A percentile compares a stretch with the other conserved stretches of the same genome.
Conservation (phyloP, 2,329 filamentous ascomycete genomes). For the Zasmidium citrigriseum region DNA sequence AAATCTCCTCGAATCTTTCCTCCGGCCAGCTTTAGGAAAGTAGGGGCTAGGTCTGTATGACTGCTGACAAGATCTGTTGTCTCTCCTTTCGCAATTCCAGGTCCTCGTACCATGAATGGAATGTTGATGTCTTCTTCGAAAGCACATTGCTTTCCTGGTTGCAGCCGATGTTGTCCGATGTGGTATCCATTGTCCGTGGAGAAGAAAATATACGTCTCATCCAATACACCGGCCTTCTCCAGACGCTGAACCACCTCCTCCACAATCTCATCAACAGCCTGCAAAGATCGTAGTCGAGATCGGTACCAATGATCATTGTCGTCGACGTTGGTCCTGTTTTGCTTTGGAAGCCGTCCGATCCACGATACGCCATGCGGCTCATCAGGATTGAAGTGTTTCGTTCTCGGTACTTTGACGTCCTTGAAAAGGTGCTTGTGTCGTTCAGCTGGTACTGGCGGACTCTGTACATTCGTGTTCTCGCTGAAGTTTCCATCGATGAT, state of each 20-base stretch:
- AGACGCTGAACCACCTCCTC: constrained; percentile 47
- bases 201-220: constrained; percentile 49
- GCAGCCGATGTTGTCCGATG: constrained; percentile 42
- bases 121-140: constrained; percentile 45
- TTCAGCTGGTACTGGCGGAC: constrained; percentile 58
- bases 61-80: constrained; percentile 37
- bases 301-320: constrained; percentile 58
- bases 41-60: constrained; percentile 44
- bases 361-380: constrained; percentile 49
- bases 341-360: constrained; percentile 45
- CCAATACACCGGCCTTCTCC: constrained; percentile 43
- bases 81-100: constrained; percentile 33
- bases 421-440: constrained; percentile 65
- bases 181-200: constrained; percentile 44
- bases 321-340: constrained; percentile 50
- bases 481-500: constrained; percentile 35
- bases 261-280: constrained; percentile 58
- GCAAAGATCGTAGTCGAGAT: constrained; percentile 50
- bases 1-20: constrained; percentile 33
- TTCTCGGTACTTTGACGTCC: constrained; percentile 61
- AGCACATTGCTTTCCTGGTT: constrained; percentile 41
- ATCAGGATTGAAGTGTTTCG: constrained; percentile 65
- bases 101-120: constrained; percentile 42
- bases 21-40: constrained; percentile 37
- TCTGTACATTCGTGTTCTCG: constrained; percentile 29